Percentiles rank a stretch among this genome's conserved stretches.
Conservation (phyloP, 2,329 filamentous ascomycete genomes). For the Fusarium sp. region DNA sequence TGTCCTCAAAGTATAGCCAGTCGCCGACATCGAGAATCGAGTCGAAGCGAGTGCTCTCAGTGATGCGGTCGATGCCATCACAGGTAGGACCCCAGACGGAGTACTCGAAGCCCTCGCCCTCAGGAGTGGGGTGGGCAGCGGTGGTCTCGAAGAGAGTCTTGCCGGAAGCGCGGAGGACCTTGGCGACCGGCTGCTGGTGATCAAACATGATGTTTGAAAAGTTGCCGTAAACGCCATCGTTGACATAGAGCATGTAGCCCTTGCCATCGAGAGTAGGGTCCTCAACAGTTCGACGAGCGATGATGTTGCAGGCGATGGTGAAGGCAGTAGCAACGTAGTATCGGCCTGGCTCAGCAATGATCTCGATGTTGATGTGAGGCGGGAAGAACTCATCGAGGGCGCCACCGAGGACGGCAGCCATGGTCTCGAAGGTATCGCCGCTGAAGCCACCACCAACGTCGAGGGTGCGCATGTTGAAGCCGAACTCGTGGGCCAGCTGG, state of each 20-base stretch:
- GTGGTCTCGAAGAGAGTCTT: slow-evolving; percentile 67
- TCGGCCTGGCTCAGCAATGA: slow-evolving; percentile 96
- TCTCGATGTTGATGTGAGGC: slow-evolving; percentile 71
- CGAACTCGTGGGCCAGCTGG: slow-evolving; percentile 79
- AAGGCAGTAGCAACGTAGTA: slow-evolving; percentile 96
- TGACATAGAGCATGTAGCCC: slow-evolving; percentile 97
- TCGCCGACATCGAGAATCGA: slow-evolving; percentile 89
- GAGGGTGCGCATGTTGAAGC: slow-evolving; percentile 84
- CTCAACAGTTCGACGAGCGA: slow-evolving; percentile 88
- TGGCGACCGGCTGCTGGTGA: slow-evolving; percentile 89
- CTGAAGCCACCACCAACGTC: slow-evolving; percentile 96
- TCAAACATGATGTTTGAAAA: slow-evolving; percentile 99
- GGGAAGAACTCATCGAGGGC: slow-evolving; percentile 92
- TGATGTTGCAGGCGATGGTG: slow-evolving; percentile 94
- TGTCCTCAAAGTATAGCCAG: slow-evolving; percentile 98
- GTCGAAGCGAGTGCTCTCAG: slow-evolving; percentile 79
- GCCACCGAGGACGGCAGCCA: slow-evolving; percentile 80
- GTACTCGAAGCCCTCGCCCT: slow-evolving; percentile 74
- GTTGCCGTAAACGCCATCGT: slow-evolving; percentile 97
- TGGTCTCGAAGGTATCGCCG: slow-evolving; percentile 88
- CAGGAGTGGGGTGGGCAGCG: slow-evolving; percentile 56
- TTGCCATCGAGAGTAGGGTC: slow-evolving; percentile 71
- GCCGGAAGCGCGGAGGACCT: slow-evolving; percentile 74
- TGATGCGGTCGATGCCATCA: slow-evolving; percentile 96
- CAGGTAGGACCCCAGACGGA: slow-evolving; percentile 99